These are phyloP conservation scores for Geranomyces variabilis DNA, from an alignment of 192 early-diverging fungal species.

Conservation along the genomic window DNA sequence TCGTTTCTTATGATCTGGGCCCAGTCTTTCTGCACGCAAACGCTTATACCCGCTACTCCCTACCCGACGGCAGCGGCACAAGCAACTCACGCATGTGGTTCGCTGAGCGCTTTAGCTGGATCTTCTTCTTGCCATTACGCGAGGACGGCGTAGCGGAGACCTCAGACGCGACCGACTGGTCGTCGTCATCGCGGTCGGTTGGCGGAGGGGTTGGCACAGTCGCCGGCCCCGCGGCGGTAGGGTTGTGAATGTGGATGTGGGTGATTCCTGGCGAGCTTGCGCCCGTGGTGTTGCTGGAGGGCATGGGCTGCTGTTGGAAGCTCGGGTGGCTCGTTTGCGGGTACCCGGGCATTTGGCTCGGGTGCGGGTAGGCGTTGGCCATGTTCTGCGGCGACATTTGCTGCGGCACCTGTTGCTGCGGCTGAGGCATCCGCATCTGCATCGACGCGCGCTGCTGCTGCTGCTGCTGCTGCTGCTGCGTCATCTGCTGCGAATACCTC, in stretches of 20 bases:
- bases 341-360: too few species aligned
- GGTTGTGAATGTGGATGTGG: neutral
- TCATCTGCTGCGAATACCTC: neutral
- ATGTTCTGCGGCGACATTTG: too few species aligned
- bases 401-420: slow-evolving; percentile 2
- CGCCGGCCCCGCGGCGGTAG: slow-evolving; percentile 4
- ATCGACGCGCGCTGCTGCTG: slow-evolving; percentile 8
- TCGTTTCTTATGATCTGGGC: too few species aligned
- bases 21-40: too few species aligned
- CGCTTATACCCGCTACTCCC: too few species aligned
- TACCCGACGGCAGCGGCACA: too few species aligned
- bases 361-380: too few species aligned
- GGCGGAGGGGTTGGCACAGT: neutral
- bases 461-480: slow-evolving; percentile 16
- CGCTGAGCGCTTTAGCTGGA: too few species aligned
- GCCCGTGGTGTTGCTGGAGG: neutral
- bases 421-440: slow-evolving; percentile 13
- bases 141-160: neutral
- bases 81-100: too few species aligned
- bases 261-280: neutral
- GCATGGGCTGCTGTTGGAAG: too few species aligned
- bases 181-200: neutral
- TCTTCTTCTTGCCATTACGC: too few species aligned
- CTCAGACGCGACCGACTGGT: neutral
- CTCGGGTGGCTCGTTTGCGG: too few species aligned